These are phyloP conservation scores for Globisporangium irregulare DNA, from an alignment of 352 stramenopile genomes.

Conservation along the genomic window DNA sequence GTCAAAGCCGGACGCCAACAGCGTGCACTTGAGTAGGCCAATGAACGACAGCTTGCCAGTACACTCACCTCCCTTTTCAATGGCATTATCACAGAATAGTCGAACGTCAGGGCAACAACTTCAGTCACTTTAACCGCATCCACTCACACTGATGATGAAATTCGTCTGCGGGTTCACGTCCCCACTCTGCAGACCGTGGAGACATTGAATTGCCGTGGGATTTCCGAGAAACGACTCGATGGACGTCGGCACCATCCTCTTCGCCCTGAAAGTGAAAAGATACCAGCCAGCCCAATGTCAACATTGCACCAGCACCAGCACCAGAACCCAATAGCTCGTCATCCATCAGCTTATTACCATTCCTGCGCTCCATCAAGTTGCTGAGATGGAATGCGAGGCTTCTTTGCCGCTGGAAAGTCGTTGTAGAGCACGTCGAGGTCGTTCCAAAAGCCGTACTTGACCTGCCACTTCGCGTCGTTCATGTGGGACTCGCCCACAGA, in stretches of 20 bases:
- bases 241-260: constrained; percentile 31
- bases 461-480: constrained; percentile 30
- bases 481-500: background rate
- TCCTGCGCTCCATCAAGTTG: constrained; percentile 25
- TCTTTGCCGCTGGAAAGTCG: constrained; percentile 27
- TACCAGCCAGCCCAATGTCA: too few species aligned
- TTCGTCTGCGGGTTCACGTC: constrained; percentile 31
- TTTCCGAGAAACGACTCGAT: constrained; percentile 54
- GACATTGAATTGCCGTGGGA: constrained; percentile 21
- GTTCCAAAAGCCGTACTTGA: constrained; percentile 59
- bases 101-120: background rate
- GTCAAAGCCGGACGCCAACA: constrained; percentile 22
- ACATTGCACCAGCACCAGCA: background rate
- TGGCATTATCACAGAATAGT: background rate
- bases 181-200: constrained; percentile 23
- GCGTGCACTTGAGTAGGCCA: constrained; percentile 32
- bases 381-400: constrained; percentile 41
- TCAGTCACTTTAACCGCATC: background rate
- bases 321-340: too few species aligned
- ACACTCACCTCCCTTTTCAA: constrained; percentile 35
- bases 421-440: constrained; percentile 55
- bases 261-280: constrained; percentile 22
- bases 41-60: constrained; percentile 55
- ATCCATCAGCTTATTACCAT: constrained; percentile 38
- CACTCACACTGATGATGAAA: constrained; percentile 60